Conservation (phyloP, 306 rosid genomes). For the Acmispon strigosus region DNA sequence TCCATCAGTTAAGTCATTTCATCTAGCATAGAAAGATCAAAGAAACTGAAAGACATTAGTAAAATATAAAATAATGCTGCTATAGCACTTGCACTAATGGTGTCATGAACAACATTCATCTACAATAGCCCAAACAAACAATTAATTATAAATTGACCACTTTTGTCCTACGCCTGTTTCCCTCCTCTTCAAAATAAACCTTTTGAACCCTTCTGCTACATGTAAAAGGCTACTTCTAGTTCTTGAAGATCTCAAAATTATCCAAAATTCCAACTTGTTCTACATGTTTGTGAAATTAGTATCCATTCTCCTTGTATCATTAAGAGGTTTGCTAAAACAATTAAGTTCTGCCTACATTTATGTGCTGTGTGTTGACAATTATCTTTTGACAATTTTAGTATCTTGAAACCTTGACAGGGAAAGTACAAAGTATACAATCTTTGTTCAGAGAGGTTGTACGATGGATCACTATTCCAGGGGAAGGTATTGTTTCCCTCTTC, state of each 20-base stretch:
- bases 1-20: not conserved
- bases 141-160: not conserved
- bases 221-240: not conserved
- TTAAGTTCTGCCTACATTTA: not conserved
- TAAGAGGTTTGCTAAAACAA: not conserved
- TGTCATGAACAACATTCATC: not conserved
- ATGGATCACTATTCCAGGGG: conserved; percentile 86
- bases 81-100: not conserved
- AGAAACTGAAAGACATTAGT: conserved; percentile 2
- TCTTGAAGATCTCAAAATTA: not conserved
- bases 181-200: not conserved
- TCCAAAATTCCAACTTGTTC: not conserved
- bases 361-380: not conserved
- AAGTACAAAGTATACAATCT: conserved; percentile 94
- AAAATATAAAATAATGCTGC: not conserved
- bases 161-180: not conserved
- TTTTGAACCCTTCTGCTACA: not conserved
- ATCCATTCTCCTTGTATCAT: conserved; percentile 4
- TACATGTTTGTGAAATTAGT: not conserved
- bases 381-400: conserved; percentile 5
- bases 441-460: conserved; percentile 94
- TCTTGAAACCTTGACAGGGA: conserved; percentile 54
- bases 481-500: conserved; percentile 48
- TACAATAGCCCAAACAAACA: not conserved
- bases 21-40: not conserved